Base-by-base conservation (phyloP, 352 stramenopile genomes). In the Saprolegnia diclina region DNA sequence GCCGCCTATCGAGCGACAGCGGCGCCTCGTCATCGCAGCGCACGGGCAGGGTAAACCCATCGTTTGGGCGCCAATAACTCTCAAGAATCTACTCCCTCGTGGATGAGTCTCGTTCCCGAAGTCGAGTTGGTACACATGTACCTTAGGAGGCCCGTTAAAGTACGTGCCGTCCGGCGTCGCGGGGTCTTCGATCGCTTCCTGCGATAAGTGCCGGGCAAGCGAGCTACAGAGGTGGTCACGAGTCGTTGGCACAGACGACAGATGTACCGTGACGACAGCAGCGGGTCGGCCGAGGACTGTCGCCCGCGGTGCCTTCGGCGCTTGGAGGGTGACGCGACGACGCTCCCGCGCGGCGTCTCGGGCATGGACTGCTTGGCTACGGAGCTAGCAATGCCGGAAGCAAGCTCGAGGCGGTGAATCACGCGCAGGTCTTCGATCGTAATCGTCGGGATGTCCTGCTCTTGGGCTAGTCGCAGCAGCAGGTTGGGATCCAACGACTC, bases 381-480 rank as follows among this genome's bases (percentile, higher is more conserved):
- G 7, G 86, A 94, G 10, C 84, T 82, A 11, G 89, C 82, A 35
- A 95, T 92, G 0, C 81, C 85, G 1, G 85, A 90, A 7, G 87
- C 87, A 0, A 93, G 66, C 52, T 93, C 85, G 4, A 95, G 76
- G 13, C 87, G 83, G 64, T 95, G 85, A 24, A 93, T 85, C 4
- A 85, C 87, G 65, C 87, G 74, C 73, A 95, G 92, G 63, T 93
- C 87, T 72, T 95, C 87, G 42, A 95, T 82, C 4, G 78, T 73
- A 42, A 81, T 78, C 64, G 85, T 82, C 3, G 92, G 83, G 18
- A 78, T 80, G 9, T 91, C 82, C 56, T 92, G 87, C 19, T 80
- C 78, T 56, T 79, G 77, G 1, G 83, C 79, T 5, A 82, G 67
- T 29, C 80, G 73, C 62, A 92, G 69, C 18, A 95, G 70, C 19